Evolutionary conservation across 306 rosid species (phyloP).

Genomic region (Ceratonia siliqua): DNA sequence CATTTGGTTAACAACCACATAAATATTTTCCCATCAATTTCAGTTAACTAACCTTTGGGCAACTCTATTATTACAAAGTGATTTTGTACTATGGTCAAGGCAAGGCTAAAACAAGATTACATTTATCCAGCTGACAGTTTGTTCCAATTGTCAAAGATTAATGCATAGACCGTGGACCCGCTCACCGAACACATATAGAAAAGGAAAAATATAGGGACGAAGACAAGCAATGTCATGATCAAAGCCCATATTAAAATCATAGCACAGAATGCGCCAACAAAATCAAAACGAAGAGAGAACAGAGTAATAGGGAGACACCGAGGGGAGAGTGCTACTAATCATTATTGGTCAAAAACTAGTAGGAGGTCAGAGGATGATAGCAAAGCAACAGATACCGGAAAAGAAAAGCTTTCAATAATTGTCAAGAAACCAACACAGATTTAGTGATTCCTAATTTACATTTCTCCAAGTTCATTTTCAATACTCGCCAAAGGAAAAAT

Average conservation of each 20-base stretch:
- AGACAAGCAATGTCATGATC: conserved; percentile 13
- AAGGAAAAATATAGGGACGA: not conserved
- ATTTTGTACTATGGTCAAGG: conserved; percentile 17
- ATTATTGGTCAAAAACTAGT: conserved; percentile 16
- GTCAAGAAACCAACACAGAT: not conserved
- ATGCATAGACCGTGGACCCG: not conserved
- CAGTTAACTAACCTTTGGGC: conserved; percentile 10
- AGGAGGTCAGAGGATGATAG: not conserved
- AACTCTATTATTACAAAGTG: not conserved
- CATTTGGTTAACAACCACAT: conserved; percentile 13
- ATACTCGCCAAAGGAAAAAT: not conserved
- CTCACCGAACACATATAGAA: not conserved
- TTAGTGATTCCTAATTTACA: not conserved
- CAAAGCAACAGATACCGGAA: not conserved
- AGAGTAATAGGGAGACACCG: too few relatives aligned
- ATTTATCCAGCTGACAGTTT: not conserved
- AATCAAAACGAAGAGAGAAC: not conserved
- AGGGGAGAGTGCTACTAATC: not conserved
- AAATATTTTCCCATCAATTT: conserved; percentile 8
- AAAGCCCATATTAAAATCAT: not conserved
- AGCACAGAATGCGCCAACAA: not conserved
- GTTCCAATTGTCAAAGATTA: not conserved
- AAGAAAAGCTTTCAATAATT: not conserved
- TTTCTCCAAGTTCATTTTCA: conserved; percentile 5
- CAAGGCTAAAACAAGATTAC: not conserved